Conservation (phyloP, 805 yeast species). For the Hanseniaspora occidentalis region DNA sequence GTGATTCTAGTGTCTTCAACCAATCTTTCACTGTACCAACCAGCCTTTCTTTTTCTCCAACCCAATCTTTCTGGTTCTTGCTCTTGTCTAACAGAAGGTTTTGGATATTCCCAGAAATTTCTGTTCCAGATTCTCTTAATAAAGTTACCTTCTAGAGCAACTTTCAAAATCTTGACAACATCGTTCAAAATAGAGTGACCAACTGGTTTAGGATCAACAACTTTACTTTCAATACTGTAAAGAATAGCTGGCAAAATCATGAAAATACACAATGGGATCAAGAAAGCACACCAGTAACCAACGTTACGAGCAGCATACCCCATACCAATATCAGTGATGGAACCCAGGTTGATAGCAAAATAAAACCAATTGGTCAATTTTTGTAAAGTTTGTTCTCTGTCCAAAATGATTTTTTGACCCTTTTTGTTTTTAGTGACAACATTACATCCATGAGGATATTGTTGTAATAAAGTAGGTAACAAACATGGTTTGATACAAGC, state of each 20-base stretch:
- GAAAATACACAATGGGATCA: conserved; percentile 54
- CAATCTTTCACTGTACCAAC: conserved; percentile 28
- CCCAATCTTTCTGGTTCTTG: conserved; percentile 7
- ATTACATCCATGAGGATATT: conserved; percentile 50
- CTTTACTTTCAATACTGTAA: conserved; percentile 19
- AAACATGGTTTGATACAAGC: conserved; percentile 68
- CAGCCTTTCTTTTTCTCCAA: conserved; percentile 17
- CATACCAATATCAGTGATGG: conserved; percentile 64
- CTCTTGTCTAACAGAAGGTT: conserved; percentile 5
- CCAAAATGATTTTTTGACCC: conserved; percentile 59
- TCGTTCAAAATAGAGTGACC: conserved; percentile 32
- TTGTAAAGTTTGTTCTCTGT: conserved; percentile 61
- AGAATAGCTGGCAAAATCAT: conserved; percentile 39
- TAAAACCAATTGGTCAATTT: conserved; percentile 67
- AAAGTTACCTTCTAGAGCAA: conserved; percentile 32
- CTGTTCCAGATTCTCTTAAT: conserved; percentile 28
- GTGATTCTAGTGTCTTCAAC: conserved; percentile 35
- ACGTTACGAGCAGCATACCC: conserved; percentile 54
- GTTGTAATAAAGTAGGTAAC: conserved; percentile 59
- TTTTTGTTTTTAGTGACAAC: conserved; percentile 41
- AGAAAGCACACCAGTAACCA: conserved; percentile 66
- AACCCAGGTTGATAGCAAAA: conserved; percentile 64
- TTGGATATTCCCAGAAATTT: conserved; percentile 34
- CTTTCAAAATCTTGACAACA: conserved; percentile 29
- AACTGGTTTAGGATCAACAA: conserved; percentile 18